Base-by-base conservation (phyloP, 2,329 filamentous ascomycete species). In the Monascus ruber region DNA sequence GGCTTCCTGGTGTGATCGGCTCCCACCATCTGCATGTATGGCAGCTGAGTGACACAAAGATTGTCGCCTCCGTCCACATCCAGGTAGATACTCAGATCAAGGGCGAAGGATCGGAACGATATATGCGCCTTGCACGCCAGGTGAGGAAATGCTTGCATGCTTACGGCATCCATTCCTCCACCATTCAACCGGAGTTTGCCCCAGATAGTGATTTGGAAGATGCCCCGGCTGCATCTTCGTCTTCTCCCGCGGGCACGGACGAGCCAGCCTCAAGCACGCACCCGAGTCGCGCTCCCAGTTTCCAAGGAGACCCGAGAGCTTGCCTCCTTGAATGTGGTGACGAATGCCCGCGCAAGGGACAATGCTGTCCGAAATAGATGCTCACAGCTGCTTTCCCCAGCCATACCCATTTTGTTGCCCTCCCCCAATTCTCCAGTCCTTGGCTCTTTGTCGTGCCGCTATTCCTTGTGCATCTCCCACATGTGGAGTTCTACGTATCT, bases 11-110 rank as follows among this genome's bases (percentile, higher is more conserved):
- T 33, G 83, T 98, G 35, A 71, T 91, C 44, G 86, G 83, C 58
- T 94, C 87, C 56, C 91, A 98, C 64, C 89, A 98, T 60, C 74
- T 98, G 24, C 91, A 98, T 59, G 87, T 98, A 45, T 98, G 91
- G 91, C 89, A 96, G 62, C 75, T 98, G 28, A 94, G 84, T 10
- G 89, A 96, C 58, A 91, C 87, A 38, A 94, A 95, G 68, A 72
- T 94, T 28, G 83, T 98, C 31, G 89, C 91, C 8, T 91, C 84
- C 7, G 77, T 98, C 63, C 91, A 98, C 58, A 81, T 98, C 34
- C 86, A 94, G 60, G 83, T 98, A 24, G 79, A 81, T 35, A 94
- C 94, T 59, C 84, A 88, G 50, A 87, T 94, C 60, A 81, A 87
- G 56, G 84, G 83, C 36, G 78, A 87, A 50, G 82, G 82, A 33